These are phyloP conservation scores for Tausonia pullulans DNA, from an alignment of 1,284 basidiomycete genomes.

Conservation along the genomic window DNA sequence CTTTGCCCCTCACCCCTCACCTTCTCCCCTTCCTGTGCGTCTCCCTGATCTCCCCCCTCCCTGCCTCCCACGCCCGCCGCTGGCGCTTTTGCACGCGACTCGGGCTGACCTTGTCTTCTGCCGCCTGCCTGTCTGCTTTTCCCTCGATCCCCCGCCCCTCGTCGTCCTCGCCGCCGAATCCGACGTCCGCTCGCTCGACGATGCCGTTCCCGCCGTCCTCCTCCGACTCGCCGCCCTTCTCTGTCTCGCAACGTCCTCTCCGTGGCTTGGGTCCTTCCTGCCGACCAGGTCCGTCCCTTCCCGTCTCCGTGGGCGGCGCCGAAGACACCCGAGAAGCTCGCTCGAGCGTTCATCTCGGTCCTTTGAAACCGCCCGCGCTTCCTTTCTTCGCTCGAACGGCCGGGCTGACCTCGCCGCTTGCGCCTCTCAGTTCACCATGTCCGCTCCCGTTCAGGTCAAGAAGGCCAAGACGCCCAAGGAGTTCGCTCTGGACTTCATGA, in stretches of 20 bases:
- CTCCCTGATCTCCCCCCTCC: neutral
- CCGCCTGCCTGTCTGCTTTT: no score
- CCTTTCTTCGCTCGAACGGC: constrained; percentile 6
- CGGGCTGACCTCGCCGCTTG: no score
- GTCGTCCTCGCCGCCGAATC: neutral
- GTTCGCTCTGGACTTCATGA: constrained; percentile 61
- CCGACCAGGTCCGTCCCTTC: constrained; percentile 7
- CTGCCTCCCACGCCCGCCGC: neutral
- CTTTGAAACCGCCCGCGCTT: neutral
- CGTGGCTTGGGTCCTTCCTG: neutral
- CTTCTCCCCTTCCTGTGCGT: neutral
- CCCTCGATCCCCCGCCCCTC: neutral
- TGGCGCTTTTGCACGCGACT: neutral
- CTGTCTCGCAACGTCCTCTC: constrained; percentile 20
- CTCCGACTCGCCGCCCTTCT: neutral
- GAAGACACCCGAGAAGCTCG: no score
- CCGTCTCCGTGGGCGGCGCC: constrained; percentile 1
- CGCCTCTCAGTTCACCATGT: constrained; percentile 32
- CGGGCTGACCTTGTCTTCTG: neutral
- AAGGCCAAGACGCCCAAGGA: constrained; percentile 17
- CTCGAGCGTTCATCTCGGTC: no score
- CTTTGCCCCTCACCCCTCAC: neutral
- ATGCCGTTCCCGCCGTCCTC: neutral
- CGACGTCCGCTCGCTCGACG: neutral
- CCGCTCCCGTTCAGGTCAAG: constrained; percentile 14